Conservation (phyloP, 345 rosid genomes). For the Lepidium aucheri region DNA sequence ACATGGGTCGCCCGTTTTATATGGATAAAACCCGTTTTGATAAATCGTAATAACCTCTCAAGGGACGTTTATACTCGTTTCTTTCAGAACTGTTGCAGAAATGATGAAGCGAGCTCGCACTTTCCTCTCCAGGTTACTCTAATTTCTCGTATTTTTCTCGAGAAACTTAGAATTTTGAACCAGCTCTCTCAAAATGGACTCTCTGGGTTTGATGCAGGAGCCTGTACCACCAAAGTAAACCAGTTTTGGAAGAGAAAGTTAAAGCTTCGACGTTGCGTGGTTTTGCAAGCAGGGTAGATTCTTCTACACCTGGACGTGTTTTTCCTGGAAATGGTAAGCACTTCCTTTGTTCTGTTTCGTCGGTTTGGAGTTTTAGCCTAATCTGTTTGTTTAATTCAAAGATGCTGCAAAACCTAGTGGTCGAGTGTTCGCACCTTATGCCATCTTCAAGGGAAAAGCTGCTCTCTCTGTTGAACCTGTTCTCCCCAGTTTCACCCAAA, state of each 20-base stretch:
- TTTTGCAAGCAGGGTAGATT: constrained; percentile 29
- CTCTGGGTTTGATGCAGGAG: constrained; percentile 30
- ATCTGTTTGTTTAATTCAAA: constrained; percentile 6
- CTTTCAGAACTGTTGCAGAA: constrained; percentile 1
- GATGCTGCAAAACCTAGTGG: constrained; percentile 27
- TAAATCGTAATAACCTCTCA: neutral
- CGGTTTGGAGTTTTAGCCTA: neutral
- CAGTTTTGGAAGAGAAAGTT: constrained; percentile 19
- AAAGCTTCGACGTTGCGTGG: constrained; percentile 25
- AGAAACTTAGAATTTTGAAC: neutral
- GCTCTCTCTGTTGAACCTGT: constrained; percentile 68
- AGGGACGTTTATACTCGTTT: neutral
- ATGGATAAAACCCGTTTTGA: constrained; percentile 4
- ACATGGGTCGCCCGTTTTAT: neutral
- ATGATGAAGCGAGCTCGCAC: constrained; percentile 38
- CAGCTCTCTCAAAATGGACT: neutral
- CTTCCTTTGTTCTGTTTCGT: neutral
- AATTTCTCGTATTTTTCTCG: neutral
- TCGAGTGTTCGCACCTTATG: constrained; percentile 65
- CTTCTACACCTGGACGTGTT: constrained; percentile 31
- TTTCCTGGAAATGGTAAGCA: constrained; percentile 32
- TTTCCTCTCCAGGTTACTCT: constrained; percentile 33
- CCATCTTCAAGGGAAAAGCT: constrained; percentile 84
- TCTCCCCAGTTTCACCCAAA: constrained; percentile 55
- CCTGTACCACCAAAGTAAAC: constrained; percentile 19